These are phyloP conservation scores for Syzygium syzygioides DNA, from an alignment of 441 rosid genomes.

Conservation along the genomic window DNA sequence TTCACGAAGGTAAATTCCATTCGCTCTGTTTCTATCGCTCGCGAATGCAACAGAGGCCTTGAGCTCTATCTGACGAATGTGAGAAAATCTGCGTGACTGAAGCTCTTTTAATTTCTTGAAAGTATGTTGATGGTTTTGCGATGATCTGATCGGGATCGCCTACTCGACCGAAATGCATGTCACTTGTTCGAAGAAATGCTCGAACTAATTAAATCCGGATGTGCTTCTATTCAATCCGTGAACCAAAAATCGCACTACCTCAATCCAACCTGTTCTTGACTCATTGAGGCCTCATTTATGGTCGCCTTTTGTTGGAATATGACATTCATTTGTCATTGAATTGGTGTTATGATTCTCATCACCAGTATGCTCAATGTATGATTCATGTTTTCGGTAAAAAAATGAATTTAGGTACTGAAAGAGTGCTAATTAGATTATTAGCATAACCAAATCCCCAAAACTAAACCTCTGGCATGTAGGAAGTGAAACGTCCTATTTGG, in stretches of 20 bases:
- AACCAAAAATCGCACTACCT: background rate
- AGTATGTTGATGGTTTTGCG: background rate
- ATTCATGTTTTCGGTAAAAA: too few relatives aligned
- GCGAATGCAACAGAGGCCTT: background rate
- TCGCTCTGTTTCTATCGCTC: background rate
- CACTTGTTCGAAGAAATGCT: background rate
- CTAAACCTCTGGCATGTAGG: too few relatives aligned
- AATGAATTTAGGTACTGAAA: too few relatives aligned
- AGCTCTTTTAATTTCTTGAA: too few relatives aligned
- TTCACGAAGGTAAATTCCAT: background rate
- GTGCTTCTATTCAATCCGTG: background rate
- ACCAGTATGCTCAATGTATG: accelerated
- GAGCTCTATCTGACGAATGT: background rate
- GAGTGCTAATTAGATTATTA: too few relatives aligned
- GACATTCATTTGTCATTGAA: background rate
- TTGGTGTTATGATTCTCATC: background rate
- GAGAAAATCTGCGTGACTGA: background rate
- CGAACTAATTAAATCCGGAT: background rate
- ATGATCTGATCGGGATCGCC: background rate
- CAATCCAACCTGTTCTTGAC: background rate
- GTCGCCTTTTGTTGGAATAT: background rate
- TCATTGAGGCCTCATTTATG: background rate
- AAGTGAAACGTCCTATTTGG: too few relatives aligned
- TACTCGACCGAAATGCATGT: background rate
- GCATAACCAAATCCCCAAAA: too few relatives aligned